phyloP scores from a whole-genome alignment of 352 stramenopile genomes.

The Phytophthora syringae region DNA sequence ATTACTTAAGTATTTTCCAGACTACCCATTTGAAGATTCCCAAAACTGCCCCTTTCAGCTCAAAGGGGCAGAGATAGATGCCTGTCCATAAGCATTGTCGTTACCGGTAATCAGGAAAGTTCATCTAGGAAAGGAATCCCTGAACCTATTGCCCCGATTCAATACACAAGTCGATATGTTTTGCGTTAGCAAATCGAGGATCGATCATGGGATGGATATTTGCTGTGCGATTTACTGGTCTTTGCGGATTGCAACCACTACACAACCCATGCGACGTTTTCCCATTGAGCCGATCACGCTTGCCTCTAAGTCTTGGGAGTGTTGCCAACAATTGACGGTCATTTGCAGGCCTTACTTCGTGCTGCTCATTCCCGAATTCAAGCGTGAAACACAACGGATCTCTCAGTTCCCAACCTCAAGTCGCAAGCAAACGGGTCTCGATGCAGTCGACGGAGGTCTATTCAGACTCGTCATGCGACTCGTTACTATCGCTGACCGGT shows the following conservation, averaged over 20 bases:
- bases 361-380: slow-evolving; percentile 28
- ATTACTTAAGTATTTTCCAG: too few relatives aligned
- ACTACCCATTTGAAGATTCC: too few relatives aligned
- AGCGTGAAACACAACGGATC: slow-evolving; percentile 10
- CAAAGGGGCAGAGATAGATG: too few relatives aligned
- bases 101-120: slow-evolving; percentile 18
- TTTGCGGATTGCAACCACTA: slow-evolving; percentile 16
- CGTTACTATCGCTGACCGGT: slow-evolving; percentile 20
- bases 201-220: slow-evolving; percentile 31
- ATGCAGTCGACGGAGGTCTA: slow-evolving; percentile 42
- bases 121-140: slow-evolving; percentile 21
- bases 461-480: slow-evolving; percentile 36
- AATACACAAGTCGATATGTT: slow-evolving; percentile 32
- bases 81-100: slow-evolving; percentile 8
- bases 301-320: slow-evolving; percentile 7
- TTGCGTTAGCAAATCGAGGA: slow-evolving; percentile 30
- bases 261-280: slow-evolving; percentile 37
- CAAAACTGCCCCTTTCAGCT: too few relatives aligned
- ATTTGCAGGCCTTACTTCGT: slow-evolving; percentile 7
- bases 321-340: slow-evolving; percentile 9
- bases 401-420: not conserved
- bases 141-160: slow-evolving; percentile 28
- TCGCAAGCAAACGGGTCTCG: not conserved
- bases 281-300: slow-evolving; percentile 20
- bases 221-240: slow-evolving; percentile 7